Conservation (phyloP, 2,329 filamentous ascomycete genomes). For the Arthroderma uncinatum region DNA sequence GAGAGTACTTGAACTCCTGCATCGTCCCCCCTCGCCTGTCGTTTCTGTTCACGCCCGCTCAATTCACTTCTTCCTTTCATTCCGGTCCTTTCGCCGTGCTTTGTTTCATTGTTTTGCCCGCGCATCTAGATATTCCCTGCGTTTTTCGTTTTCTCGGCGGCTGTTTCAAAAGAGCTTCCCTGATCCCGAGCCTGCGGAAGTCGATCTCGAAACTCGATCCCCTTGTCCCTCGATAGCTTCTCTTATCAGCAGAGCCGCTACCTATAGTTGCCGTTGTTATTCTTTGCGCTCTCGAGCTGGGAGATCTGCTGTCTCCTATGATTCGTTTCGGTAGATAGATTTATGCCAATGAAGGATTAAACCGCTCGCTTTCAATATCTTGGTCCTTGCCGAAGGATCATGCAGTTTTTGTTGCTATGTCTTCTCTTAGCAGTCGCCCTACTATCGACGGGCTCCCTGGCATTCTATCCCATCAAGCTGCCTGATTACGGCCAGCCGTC, state of each 20-base stretch:
- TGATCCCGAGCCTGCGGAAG: background rate
- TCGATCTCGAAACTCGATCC: background rate
- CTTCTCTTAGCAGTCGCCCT: slow-evolving; percentile 22
- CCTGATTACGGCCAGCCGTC: background rate
- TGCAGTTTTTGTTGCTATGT: slow-evolving; percentile 28
- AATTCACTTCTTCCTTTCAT: background rate
- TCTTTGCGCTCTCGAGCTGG: background rate
- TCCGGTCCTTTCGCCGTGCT: background rate
- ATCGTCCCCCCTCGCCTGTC: background rate
- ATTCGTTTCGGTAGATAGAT: background rate
- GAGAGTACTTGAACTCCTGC: background rate
- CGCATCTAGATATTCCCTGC: background rate
- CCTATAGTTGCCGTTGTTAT: background rate
- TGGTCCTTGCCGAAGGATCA: slow-evolving; percentile 20
- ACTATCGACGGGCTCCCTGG: slow-evolving; percentile 28
- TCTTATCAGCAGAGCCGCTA: background rate
- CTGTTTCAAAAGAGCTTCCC: background rate
- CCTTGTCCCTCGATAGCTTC: too few species aligned
- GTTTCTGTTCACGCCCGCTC: background rate
- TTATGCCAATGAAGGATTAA: slow-evolving; percentile 1
- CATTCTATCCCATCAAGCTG: slow-evolving; percentile 34
- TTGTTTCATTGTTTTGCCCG: background rate
- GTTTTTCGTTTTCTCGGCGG: background rate
- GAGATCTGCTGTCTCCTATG: background rate
- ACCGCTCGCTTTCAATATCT: slow-evolving; percentile 3